A percentile compares a stretch with the other conserved stretches of the same genome.
Evolutionary conservation across 768 basidiomycete genomes (phyloP).

Genomic region (Rhizopogon roseolus): DNA sequence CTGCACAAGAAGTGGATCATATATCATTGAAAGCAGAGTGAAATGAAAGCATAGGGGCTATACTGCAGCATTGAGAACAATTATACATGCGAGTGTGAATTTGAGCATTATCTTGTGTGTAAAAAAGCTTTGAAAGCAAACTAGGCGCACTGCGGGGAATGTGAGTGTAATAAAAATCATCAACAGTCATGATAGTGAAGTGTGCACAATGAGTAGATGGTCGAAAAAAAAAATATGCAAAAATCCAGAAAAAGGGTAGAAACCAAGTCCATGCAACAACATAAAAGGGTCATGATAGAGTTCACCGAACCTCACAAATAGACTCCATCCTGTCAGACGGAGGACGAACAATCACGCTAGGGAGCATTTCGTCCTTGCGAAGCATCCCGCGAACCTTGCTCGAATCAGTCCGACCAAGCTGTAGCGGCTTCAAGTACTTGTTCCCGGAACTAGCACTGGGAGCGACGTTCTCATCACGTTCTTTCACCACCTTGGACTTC

Average conservation of each 20-base stretch:
- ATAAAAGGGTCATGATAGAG: neutral
- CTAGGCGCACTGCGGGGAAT: neutral
- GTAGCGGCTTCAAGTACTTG: conserved; percentile 55
- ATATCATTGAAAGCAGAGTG: too few relatives aligned
- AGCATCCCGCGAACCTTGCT: conserved; percentile 55
- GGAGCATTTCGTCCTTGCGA: conserved; percentile 51
- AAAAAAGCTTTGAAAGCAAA: neutral
- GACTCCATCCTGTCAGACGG: conserved; percentile 49
- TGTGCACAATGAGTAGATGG: neutral
- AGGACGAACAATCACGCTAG: conserved; percentile 57
- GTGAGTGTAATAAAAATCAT: neutral
- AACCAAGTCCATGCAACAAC: neutral
- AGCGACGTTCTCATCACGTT: conserved; percentile 28
- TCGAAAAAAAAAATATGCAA: neutral
- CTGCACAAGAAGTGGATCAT: too few relatives aligned
- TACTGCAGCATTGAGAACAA: too few relatives aligned
- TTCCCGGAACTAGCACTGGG: conserved; percentile 30
- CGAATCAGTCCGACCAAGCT: conserved; percentile 59
- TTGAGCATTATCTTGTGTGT: neutral
- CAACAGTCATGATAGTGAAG: neutral
- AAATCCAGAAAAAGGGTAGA: neutral
- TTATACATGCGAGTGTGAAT: too few relatives aligned
- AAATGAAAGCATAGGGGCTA: too few relatives aligned
- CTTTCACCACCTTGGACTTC: conserved; percentile 32
- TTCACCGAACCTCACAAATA: conserved; percentile 38